Evolutionary conservation across 2,329 filamentous ascomycete species (phyloP).

Genomic region (Monosporascus ibericus): DNA sequence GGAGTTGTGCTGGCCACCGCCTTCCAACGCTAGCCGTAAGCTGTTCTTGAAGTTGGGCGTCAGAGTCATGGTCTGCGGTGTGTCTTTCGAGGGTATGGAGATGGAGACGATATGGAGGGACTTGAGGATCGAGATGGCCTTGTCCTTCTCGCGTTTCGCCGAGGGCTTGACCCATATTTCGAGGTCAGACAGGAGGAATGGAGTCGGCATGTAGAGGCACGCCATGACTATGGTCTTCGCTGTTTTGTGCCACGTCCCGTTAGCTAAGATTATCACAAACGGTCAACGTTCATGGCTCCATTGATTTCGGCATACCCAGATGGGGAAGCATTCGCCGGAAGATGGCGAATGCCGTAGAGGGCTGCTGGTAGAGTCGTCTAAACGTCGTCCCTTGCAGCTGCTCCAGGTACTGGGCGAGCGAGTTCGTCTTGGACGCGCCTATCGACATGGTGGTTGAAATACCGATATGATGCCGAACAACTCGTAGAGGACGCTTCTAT

Average conservation of each 20-base stretch:
- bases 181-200: constrained; percentile 72
- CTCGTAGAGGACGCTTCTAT: not conserved
- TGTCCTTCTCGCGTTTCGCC: constrained; percentile 65
- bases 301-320: constrained; percentile 50
- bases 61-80: constrained; percentile 66
- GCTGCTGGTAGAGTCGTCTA: constrained; percentile 87
- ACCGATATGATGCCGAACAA: not conserved
- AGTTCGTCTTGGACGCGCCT: constrained; percentile 21
- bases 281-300: no score
- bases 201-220: constrained; percentile 81
- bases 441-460: constrained; percentile 20
- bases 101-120: constrained; percentile 81
- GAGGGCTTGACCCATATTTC: constrained; percentile 77
- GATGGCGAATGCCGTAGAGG: constrained; percentile 89
- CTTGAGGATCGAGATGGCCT: constrained; percentile 73
- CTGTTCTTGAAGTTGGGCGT: constrained; percentile 78
- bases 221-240: constrained; percentile 96
- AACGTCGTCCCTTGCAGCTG: constrained; percentile 85
- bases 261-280: constrained; percentile 1
- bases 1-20: constrained; percentile 76
- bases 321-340: constrained; percentile 96
- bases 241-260: constrained; percentile 24
- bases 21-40: constrained; percentile 79
- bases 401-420: constrained; percentile 86
- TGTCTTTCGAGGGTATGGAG: constrained; percentile 52